Percentiles rank a stretch among this genome's conserved stretches.
These are phyloP conservation scores for Codiaeum variegatum DNA, from an alignment of 441 rosid species.

Conservation along the genomic window DNA sequence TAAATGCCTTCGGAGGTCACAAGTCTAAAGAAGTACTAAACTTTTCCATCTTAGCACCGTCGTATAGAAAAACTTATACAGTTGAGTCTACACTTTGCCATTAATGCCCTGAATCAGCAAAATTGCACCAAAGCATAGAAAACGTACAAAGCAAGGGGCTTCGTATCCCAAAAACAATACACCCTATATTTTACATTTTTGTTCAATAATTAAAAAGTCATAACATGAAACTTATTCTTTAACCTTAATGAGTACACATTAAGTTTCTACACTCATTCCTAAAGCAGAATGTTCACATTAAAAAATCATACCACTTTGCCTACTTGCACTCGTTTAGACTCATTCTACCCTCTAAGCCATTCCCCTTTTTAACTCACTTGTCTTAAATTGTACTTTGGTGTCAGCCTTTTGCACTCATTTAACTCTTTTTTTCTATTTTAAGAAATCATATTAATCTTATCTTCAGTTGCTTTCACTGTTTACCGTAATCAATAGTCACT, in stretches of 20 bases:
- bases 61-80: background rate
- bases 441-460: background rate
- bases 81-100: background rate
- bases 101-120: background rate
- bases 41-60: background rate
- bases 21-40: background rate
- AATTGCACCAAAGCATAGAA: background rate
- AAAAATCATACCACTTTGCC: background rate
- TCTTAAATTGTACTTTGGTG: background rate
- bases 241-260: background rate
- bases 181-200: background rate
- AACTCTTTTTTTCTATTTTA: background rate
- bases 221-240: background rate
- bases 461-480: background rate
- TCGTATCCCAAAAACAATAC: background rate
- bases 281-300: background rate
- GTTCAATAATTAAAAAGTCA: background rate
- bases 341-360: background rate
- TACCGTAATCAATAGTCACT: background rate
- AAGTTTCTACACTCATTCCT: background rate
- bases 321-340: background rate
- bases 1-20: background rate
- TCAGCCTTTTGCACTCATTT: background rate
- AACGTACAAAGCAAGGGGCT: background rate
- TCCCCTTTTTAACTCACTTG: background rate